Percentiles rank a stretch among this genome's conserved stretches.
Evolutionary conservation across 2,329 filamentous ascomycete species (phyloP).

Genomic region (Fusarium denticulatum): DNA sequence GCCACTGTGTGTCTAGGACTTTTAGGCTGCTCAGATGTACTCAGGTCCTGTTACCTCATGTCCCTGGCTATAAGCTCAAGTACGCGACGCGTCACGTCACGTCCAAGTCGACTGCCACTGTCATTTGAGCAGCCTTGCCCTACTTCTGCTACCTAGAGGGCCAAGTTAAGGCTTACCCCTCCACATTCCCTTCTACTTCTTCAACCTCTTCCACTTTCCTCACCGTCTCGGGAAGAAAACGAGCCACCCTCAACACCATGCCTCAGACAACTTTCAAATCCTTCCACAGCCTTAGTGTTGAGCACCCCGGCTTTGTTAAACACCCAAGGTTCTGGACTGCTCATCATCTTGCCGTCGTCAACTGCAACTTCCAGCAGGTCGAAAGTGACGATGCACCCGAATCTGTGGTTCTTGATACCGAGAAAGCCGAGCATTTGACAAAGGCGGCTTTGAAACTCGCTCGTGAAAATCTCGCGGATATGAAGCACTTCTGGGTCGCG

Average conservation of each 20-base stretch:
- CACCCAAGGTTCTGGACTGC: not conserved
- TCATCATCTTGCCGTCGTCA: not conserved
- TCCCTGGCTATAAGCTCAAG: not conserved
- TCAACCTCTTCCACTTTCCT: not conserved
- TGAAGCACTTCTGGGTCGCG: not conserved
- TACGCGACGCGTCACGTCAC: not conserved
- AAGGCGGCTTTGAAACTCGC: not conserved
- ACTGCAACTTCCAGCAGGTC: not conserved
- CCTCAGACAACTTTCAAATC: not conserved
- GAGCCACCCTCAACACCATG: not conserved
- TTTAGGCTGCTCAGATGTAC: not conserved
- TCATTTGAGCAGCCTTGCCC: no score
- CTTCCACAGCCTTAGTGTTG: not conserved
- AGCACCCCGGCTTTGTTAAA: not conserved
- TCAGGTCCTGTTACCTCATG: rapidly evolving
- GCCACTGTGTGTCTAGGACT: not conserved
- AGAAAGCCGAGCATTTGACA: rapidly evolving
- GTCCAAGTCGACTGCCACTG: not conserved
- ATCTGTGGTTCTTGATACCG: not conserved
- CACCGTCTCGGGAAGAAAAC: no score
- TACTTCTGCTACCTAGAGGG: not conserved
- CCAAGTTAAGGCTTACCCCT: not conserved
- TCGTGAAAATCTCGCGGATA: not conserved
- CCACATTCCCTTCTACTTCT: no score
- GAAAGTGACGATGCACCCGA: not conserved